A percentile compares a stretch with the other conserved stretches of the same genome.
phyloP scores from a whole-genome alignment of 352 stramenopile species.

The Pythium phragmiticola region DNA sequence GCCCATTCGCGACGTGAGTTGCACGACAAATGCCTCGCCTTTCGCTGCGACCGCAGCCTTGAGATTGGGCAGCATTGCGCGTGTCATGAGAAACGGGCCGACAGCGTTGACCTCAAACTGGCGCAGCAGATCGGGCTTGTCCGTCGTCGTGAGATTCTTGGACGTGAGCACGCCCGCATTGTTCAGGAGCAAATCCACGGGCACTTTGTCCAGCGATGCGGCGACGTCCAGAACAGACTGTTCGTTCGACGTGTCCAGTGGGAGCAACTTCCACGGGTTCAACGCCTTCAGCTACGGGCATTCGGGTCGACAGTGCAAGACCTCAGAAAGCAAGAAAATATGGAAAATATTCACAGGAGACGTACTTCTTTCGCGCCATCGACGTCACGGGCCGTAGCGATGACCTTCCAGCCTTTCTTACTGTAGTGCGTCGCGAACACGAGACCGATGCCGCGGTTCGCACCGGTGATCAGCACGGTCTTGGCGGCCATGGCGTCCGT shows the following conservation, averaged over 20 bases:
- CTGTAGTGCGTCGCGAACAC: slow-evolving; percentile 38
- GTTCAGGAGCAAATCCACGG: slow-evolving; percentile 63
- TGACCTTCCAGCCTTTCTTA: slow-evolving; percentile 29
- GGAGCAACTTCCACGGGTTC: slow-evolving; percentile 39
- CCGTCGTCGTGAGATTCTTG: slow-evolving; percentile 28
- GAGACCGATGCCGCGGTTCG: slow-evolving; percentile 54
- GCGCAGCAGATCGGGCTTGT: slow-evolving; percentile 45
- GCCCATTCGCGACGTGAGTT: slow-evolving; percentile 47
- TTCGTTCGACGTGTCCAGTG: slow-evolving; percentile 45
- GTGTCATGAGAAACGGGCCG: slow-evolving; percentile 57
- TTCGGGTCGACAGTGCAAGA: background rate
- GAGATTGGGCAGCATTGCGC: slow-evolving; percentile 43
- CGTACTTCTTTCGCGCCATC: slow-evolving; percentile 31
- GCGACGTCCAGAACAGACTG: slow-evolving; percentile 36
- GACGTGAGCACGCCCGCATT: slow-evolving; percentile 50
- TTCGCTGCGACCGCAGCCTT: slow-evolving; percentile 23
- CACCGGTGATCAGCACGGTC: slow-evolving; percentile 49
- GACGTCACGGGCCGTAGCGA: slow-evolving; percentile 26
- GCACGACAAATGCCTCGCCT: slow-evolving; percentile 33
- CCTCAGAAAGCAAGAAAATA: background rate
- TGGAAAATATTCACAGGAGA: background rate
- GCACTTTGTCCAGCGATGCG: slow-evolving; percentile 35
- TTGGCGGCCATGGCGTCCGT: slow-evolving; percentile 32
- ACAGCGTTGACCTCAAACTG: slow-evolving; percentile 71
- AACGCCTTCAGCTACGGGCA: slow-evolving; percentile 13